A percentile compares a stretch with the other conserved stretches of the same genome.
These are phyloP conservation scores for Debaryomyces psychrophilus DNA, from an alignment of 1,139 yeast genomes.

Conservation along the genomic window DNA sequence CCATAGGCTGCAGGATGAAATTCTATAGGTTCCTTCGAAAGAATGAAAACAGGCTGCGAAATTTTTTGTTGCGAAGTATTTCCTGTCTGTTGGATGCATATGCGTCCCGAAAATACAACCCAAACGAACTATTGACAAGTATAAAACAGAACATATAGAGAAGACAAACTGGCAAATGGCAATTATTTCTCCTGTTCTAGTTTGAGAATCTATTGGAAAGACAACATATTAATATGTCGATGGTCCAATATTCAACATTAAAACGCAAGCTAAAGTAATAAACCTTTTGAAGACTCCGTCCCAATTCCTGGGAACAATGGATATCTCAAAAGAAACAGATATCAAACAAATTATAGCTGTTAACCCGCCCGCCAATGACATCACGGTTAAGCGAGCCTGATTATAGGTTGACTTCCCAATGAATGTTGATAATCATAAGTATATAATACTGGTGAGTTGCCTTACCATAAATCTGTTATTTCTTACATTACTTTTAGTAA, in stretches of 20 bases:
- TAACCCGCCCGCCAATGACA: slow-evolving; percentile 50
- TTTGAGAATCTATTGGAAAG: slow-evolving; percentile 27
- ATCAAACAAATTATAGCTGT: slow-evolving; percentile 73
- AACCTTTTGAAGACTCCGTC: slow-evolving; percentile 55
- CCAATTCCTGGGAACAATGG: slow-evolving; percentile 97
- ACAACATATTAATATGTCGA: slow-evolving; percentile 40
- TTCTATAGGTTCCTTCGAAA: slow-evolving; percentile 87
- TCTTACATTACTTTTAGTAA: neutral
- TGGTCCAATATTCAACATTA: slow-evolving; percentile 37
- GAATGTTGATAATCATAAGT: slow-evolving; percentile 85
- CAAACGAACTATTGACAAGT: slow-evolving; percentile 50
- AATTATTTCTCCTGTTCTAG: slow-evolving; percentile 36
- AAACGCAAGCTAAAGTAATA: too few relatives aligned
- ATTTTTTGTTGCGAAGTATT: slow-evolving; percentile 34
- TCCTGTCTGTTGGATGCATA: slow-evolving; percentile 22
- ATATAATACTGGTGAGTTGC: slow-evolving; percentile 81
- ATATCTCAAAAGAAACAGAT: slow-evolving; percentile 93
- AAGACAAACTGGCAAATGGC: slow-evolving; percentile 47
- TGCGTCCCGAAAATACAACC: slow-evolving; percentile 41
- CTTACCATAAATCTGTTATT: neutral
- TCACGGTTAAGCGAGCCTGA: slow-evolving; percentile 96
- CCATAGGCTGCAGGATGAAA: slow-evolving; percentile 89
- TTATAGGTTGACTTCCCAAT: slow-evolving; percentile 79
- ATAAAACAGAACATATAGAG: slow-evolving; percentile 44
- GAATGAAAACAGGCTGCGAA: slow-evolving; percentile 70